Conservation (phyloP, 1,284 basidiomycete genomes). For the Apiotrichum sp. region DNA sequence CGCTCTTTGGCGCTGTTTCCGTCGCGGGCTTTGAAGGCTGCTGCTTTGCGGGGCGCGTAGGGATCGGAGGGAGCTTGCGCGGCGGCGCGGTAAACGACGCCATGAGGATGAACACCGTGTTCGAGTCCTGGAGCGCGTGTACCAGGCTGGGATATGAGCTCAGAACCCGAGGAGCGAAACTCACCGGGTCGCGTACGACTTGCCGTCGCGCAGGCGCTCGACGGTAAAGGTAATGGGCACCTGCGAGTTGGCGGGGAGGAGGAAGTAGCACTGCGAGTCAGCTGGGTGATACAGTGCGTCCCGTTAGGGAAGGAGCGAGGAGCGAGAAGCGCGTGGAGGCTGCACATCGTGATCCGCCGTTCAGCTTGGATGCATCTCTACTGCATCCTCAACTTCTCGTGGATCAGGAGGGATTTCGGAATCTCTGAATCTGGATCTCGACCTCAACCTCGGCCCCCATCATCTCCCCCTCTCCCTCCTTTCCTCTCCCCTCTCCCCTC, state of each 20-base stretch:
- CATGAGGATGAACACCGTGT: constrained; percentile 69
- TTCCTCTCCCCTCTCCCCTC: too few species aligned
- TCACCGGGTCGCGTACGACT: constrained; percentile 25
- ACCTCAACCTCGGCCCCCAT: too few species aligned
- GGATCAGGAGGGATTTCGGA: too few species aligned
- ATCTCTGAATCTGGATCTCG: not conserved
- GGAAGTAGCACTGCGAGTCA: constrained; percentile 1
- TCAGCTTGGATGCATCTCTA: too few species aligned
- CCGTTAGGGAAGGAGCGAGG: too few species aligned
- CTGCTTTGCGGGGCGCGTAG: not conserved
- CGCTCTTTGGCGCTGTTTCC: not conserved
- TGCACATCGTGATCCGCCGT: too few species aligned
- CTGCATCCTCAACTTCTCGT: too few species aligned
- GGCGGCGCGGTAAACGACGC: constrained; percentile 65
- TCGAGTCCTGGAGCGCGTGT: constrained; percentile 67
- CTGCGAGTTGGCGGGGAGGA: constrained; percentile 51
- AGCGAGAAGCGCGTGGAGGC: too few species aligned
- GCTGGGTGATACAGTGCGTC: too few species aligned
- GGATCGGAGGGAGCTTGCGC: not conserved
- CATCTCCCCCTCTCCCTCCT: not conserved
- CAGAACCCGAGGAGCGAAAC: not conserved
- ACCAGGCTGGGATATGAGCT: constrained; percentile 58
- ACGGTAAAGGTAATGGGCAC: constrained; percentile 77
- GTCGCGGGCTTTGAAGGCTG: not conserved
- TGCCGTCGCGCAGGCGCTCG: constrained; percentile 64